phyloP scores from a whole-genome alignment of 257 asterid genomes.

The Salvia hispanica region DNA sequence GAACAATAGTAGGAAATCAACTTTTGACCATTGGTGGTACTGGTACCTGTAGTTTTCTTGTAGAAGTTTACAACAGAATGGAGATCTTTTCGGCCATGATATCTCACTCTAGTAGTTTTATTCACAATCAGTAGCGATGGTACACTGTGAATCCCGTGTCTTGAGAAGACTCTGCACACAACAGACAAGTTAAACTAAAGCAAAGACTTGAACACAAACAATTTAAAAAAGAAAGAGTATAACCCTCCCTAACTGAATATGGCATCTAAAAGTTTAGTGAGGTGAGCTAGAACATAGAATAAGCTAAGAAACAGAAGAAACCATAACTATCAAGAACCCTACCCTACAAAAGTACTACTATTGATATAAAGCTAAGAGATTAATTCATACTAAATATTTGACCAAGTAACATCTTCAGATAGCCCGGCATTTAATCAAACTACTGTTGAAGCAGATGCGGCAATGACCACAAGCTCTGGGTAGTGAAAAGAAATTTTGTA shows the following conservation, averaged over 20 bases:
- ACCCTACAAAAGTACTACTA: background rate
- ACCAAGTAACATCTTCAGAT: background rate
- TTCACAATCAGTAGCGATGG: constrained; percentile 61
- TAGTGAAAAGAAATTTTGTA: background rate
- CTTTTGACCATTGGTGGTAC: constrained; percentile 39
- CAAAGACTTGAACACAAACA: background rate
- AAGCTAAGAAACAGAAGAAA: background rate
- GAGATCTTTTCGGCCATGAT: constrained; percentile 61
- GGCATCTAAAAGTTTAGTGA: background rate
- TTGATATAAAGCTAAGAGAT: background rate
- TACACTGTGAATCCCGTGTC: constrained; percentile 70
- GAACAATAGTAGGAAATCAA: constrained; percentile 8
- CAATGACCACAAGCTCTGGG: constrained; percentile 1
- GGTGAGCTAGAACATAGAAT: background rate
- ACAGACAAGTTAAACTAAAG: constrained; percentile 25
- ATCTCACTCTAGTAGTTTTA: constrained; percentile 44
- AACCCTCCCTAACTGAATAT: background rate
- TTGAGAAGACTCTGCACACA: constrained; percentile 61
- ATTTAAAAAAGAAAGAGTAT: background rate
- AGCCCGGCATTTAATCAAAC: background rate
- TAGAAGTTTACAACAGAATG: constrained; percentile 53
- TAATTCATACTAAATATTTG: background rate
- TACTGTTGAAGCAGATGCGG: background rate
- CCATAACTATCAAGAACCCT: background rate
- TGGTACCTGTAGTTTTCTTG: constrained; percentile 61